phyloP scores from a whole-genome alignment of 2,329 filamentous ascomycete species.

The Cladophialophora bantiana region DNA sequence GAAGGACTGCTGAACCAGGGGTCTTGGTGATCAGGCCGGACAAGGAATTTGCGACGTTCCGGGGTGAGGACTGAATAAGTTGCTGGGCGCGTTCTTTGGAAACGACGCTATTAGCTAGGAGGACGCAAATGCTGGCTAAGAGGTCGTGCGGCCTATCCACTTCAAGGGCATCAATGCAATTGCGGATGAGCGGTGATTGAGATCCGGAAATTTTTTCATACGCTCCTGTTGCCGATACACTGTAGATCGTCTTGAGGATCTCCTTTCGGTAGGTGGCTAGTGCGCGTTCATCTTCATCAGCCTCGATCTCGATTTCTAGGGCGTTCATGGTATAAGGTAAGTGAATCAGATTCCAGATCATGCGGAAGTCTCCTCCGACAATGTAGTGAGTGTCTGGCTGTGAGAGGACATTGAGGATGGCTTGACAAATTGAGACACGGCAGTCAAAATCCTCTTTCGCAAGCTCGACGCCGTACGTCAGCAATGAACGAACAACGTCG shows the following conservation, averaged over 20 bases:
- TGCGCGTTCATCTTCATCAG: constrained; percentile 25
- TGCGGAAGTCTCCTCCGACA: constrained; percentile 22
- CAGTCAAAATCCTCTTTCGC: constrained; percentile 22
- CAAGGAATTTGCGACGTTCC: constrained; percentile 12
- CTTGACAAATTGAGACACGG: constrained; percentile 31
- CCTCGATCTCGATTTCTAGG: constrained; percentile 21
- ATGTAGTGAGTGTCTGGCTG: constrained; percentile 20
- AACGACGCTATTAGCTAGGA: constrained; percentile 32
- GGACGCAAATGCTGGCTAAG: constrained; percentile 25
- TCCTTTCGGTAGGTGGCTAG: constrained; percentile 31
- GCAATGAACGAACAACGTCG: constrained; percentile 24
- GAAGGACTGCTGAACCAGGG: constrained; percentile 24
- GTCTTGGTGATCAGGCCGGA: constrained; percentile 6
- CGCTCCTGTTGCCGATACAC: constrained; percentile 30
- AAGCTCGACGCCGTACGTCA: constrained; percentile 26
- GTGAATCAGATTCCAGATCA: constrained; percentile 30
- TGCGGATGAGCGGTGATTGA: constrained; percentile 20
- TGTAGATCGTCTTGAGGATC: constrained; percentile 35
- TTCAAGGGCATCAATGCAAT: constrained; percentile 22
- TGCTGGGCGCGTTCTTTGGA: constrained; percentile 26
- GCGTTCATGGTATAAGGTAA: constrained; percentile 17
- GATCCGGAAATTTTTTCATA: constrained; percentile 21
- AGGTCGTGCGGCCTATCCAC: neutral
- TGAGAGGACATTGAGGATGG: constrained; percentile 32
- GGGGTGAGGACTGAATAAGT: constrained; percentile 12